Conservation (phyloP, 2,329 filamentous ascomycete species). For the Byssothecium circinans region DNA sequence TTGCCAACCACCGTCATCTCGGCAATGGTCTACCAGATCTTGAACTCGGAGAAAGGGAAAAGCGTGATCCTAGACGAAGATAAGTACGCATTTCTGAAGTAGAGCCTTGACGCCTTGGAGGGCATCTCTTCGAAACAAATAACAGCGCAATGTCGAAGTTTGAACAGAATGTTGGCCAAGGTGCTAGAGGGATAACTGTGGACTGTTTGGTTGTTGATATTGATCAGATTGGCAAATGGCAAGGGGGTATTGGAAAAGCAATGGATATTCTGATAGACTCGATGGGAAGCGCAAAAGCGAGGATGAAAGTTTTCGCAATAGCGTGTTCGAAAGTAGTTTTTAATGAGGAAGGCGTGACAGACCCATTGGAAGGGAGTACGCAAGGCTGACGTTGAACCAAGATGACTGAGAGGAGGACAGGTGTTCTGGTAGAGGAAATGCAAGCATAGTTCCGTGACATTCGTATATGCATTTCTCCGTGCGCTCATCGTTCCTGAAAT, state of each 20-base stretch:
- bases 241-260: slow-evolving; percentile 1
- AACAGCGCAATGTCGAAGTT: not conserved
- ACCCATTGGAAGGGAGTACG: slow-evolving; percentile 1
- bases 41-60: not conserved
- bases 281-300: not conserved
- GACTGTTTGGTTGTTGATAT: slow-evolving; percentile 3
- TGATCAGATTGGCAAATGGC: slow-evolving; percentile 4
- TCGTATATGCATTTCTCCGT: slow-evolving; percentile 13
- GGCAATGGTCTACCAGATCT: not conserved
- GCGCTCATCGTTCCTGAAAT: not conserved
- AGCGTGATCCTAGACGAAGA: not conserved
- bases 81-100: not conserved
- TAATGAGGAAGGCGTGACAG: not conserved
- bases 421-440: not conserved
- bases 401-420: not conserved
- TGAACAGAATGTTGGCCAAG: not conserved
- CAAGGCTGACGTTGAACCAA: slow-evolving; percentile 1
- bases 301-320: slow-evolving; percentile 5
- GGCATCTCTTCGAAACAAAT: not conserved
- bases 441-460: not conserved
- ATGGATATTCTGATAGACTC: slow-evolving; percentile 2
- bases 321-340: not conserved
- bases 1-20: not conserved
- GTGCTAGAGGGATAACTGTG: not conserved
- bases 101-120: not conserved